Conservation (phyloP, 164 flowering plant genomes). For the Nymphaea colorata region DNA sequence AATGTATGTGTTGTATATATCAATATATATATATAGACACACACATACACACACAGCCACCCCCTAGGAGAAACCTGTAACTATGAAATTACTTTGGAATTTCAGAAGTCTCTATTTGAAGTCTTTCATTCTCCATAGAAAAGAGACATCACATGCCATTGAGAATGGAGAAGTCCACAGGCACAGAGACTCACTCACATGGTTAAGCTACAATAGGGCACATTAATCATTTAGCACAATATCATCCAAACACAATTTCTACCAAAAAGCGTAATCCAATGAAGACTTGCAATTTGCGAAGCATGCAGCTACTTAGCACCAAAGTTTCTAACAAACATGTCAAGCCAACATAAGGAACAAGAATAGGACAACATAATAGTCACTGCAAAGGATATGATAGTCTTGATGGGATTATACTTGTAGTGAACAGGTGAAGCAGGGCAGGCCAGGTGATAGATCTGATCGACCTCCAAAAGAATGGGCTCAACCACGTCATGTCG, state of each 20-base stretch:
- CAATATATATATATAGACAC: too few relatives aligned
- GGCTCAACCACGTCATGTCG: slow-evolving; percentile 97
- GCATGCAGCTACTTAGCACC: too few relatives aligned
- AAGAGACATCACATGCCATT: too few relatives aligned
- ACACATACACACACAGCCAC: too few relatives aligned
- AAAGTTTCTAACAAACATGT: neutral
- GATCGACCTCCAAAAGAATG: slow-evolving; percentile 93
- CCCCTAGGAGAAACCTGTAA: too few relatives aligned
- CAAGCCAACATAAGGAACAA: neutral
- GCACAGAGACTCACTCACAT: too few relatives aligned
- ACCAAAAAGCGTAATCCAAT: neutral
- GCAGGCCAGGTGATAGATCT: slow-evolving; percentile 93
- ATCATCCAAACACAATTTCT: neutral
- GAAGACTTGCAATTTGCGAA: too few relatives aligned
- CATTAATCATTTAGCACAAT: neutral
- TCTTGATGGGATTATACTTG: slow-evolving; percentile 90
- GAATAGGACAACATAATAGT: neutral
- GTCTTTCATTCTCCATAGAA: too few relatives aligned
- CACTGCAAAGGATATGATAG: slow-evolving; percentile 69
- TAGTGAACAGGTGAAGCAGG: slow-evolving; percentile 98
- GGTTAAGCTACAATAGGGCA: neutral
- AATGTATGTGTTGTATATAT: too few relatives aligned
- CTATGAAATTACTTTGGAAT: too few relatives aligned
- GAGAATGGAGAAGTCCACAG: too few relatives aligned
- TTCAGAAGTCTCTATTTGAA: too few relatives aligned